Evolutionary conservation across 148 eudicot species (phyloP).

Genomic region (Linanthus parryae): DNA sequence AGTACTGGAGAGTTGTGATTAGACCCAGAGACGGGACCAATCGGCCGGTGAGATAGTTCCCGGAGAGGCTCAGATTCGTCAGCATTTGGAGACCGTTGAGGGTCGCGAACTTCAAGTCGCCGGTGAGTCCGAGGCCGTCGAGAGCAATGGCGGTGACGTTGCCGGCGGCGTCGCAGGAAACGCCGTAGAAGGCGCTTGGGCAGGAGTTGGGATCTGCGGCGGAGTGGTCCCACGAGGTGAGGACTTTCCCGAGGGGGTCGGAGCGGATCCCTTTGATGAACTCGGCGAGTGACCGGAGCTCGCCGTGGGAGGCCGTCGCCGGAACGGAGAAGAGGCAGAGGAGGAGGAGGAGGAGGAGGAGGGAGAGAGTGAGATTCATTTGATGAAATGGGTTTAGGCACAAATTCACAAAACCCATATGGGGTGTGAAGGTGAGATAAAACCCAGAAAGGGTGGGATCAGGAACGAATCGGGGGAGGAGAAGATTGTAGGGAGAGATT

Average conservation of each 20-base stretch:
- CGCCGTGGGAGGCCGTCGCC: no score
- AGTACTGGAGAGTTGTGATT: slow-evolving; percentile 38
- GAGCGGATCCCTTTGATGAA: slow-evolving; percentile 69
- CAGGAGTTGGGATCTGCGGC: slow-evolving; percentile 39
- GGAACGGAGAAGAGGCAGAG: no score
- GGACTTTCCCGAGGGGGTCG: slow-evolving; percentile 46
- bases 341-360: no score
- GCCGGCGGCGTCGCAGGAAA: slow-evolving; percentile 35
- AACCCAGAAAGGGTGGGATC: no score
- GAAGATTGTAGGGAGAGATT: no score
- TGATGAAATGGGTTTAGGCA: no score
- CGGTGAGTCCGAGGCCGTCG: slow-evolving; percentile 39
- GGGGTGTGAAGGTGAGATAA: no score
- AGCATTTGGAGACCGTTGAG: slow-evolving; percentile 36
- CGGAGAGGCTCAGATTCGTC: slow-evolving; percentile 46
- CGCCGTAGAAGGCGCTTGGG: slow-evolving; percentile 53
- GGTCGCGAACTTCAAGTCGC: slow-evolving; percentile 69
- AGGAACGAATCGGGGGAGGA: no score
- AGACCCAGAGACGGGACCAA: slow-evolving; percentile 65
- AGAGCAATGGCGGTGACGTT: slow-evolving; percentile 47
- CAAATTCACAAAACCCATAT: no score
- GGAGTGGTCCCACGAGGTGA: slow-evolving; percentile 36
- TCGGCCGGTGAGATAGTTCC: slow-evolving; percentile 56
- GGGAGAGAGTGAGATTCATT: no score
- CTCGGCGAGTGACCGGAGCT: slow-evolving; percentile 66